Base-by-base conservation (phyloP, 495 filamentous ascomycete genomes). In the Penicillium canescens region DNA sequence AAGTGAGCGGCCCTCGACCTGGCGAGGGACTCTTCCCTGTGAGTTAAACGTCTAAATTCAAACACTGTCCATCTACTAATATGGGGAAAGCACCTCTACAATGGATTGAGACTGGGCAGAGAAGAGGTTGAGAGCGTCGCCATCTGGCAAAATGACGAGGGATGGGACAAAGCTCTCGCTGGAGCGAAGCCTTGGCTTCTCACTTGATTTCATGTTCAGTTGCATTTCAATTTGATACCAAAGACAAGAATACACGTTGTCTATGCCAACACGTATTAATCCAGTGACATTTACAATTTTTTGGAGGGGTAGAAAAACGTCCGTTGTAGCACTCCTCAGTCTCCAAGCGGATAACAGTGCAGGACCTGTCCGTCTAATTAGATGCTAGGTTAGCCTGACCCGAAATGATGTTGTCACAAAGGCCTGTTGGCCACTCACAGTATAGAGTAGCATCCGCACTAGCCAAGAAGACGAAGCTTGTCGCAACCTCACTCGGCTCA, bases 401-500 rank as follows among this genome's bases (percentile, higher is more conserved):
- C 31, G 7, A 11, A 18, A 24, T 24, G 42, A 7, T 31, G 24
- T 45, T 23, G 36, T 18, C 7, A 31, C 28, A 7, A 7, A 10
- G 6, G 7, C 6, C 9, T 26, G 18, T 35, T 21, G 12, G 9
- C 16, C 33, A 69, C 70, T 51, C 59, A 77, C 72, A 80, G 59
- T 77, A 84, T 40, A 85, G 57, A 36, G 78, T 71, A 36, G 78
- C 71, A 54, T 85, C 81, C 43, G 71, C 63, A 43, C 76, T 78
- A 1, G 83, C 83, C 52, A 86, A 57, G 57, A 87, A 87, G 1
- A 87, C 78, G 65, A 78, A 87, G 38, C 77, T 81, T 6, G 83
- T 78, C 5, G 82, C 84, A 50, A 86, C 77, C 65, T 89, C 83
- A 47, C 77, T 80, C 5, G 84, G 84, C 70, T 85, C 76, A 2